A percentile compares a stretch with the other conserved stretches of the same genome.
These are phyloP conservation scores for Chrysanthemum seticuspe DNA, from an alignment of 129 eudicot species.

Conservation along the genomic window DNA sequence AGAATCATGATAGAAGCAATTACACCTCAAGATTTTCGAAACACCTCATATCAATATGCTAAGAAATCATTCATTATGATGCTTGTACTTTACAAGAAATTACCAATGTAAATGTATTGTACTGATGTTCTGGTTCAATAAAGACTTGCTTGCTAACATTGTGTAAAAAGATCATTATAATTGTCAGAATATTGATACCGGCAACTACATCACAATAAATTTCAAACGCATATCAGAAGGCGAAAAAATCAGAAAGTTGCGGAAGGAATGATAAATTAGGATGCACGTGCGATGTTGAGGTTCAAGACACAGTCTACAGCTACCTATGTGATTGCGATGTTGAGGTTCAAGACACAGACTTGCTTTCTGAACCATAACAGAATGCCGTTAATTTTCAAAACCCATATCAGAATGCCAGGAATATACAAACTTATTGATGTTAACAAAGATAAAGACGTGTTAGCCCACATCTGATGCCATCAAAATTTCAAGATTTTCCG, in stretches of 20 bases:
- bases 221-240: background rate
- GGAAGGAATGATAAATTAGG: background rate
- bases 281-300: background rate
- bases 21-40: slow-evolving; percentile 10
- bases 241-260: background rate
- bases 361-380: background rate
- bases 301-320: too few relatives aligned
- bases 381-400: too few relatives aligned
- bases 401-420: too few relatives aligned
- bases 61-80: slow-evolving; percentile 2
- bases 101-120: slow-evolving; percentile 2
- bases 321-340: too few relatives aligned
- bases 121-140: slow-evolving; percentile 17
- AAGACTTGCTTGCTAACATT: slow-evolving; percentile 20
- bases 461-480: background rate
- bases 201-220: too few relatives aligned
- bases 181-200: background rate
- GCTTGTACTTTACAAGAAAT: slow-evolving; percentile 4
- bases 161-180: slow-evolving; percentile 8
- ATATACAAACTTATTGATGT: too few relatives aligned
- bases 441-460: too few relatives aligned
- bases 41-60: slow-evolving; percentile 1
- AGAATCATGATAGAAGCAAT: slow-evolving; percentile 10
- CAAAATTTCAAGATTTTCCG: slow-evolving; percentile 6
- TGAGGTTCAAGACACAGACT: too few relatives aligned